Conservation (phyloP, 176 grass and related monocot genomes). For the Poa pratensis region DNA sequence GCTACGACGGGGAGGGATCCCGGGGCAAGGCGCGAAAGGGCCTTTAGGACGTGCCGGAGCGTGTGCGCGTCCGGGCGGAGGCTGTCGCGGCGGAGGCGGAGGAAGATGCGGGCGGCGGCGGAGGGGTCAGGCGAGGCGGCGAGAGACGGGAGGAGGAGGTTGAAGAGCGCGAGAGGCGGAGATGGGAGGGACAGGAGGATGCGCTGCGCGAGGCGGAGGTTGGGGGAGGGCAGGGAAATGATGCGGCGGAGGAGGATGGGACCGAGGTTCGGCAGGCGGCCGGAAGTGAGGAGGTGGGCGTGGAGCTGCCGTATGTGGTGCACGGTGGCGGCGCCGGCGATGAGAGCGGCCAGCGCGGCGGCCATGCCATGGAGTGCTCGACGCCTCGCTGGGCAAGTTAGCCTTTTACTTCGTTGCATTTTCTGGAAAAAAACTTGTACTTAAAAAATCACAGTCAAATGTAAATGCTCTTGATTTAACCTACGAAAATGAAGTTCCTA, state of each 20-base stretch:
- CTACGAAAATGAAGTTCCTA: no score
- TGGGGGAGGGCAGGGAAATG: constrained; percentile 32
- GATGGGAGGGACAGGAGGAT: constrained; percentile 51
- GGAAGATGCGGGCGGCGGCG: constrained; percentile 18
- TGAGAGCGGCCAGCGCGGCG: constrained; percentile 28
- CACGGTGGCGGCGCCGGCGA: constrained; percentile 11
- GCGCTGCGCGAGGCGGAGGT: constrained; percentile 42
- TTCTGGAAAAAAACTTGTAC: no score
- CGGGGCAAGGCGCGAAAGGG: constrained; percentile 49
- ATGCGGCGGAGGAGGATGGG: constrained; percentile 45
- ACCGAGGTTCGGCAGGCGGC: constrained; percentile 21
- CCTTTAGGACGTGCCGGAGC: constrained; percentile 65
- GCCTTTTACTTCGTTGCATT: no score
- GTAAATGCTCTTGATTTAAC: no score
- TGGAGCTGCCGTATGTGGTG: constrained; percentile 41
- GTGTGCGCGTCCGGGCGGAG: constrained; percentile 57
- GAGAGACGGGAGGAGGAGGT: constrained; percentile 46
- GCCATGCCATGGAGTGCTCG: constrained; percentile 36
- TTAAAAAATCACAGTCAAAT: no score
- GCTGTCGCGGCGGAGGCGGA: constrained; percentile 37
- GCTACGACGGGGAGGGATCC: constrained; percentile 23
- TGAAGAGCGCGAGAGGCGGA: constrained; percentile 39
- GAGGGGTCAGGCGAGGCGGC: constrained; percentile 12
- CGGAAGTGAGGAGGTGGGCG: constrained; percentile 45
- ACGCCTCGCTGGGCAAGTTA: background rate